phyloP scores from a whole-genome alignment of 1,284 basidiomycete species.

The Tylopilus microsporus region DNA sequence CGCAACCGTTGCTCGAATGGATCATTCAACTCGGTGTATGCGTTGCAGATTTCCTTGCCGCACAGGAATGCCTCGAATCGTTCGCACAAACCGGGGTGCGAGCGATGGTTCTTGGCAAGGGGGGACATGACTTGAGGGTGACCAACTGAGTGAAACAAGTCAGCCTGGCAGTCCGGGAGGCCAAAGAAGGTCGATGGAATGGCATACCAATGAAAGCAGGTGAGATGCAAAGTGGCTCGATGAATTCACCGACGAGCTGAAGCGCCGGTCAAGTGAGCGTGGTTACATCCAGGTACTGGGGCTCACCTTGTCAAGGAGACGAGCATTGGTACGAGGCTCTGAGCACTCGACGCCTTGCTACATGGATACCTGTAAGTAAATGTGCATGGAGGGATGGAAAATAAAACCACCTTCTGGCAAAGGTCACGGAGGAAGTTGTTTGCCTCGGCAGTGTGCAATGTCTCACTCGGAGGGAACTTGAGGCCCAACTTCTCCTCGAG shows the following conservation, averaged over 20 bases:
- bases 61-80: conserved; percentile 99
- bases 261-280: conserved; percentile 3
- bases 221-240: conserved; percentile 94
- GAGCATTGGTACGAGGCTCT: conserved; percentile 93
- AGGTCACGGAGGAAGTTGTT: conserved; percentile 87
- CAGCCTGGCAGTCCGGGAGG: background rate
- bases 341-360: conserved; percentile 97
- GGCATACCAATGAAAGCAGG: conserved; percentile 86
- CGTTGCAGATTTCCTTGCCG: conserved; percentile 97
- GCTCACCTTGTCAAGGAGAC: conserved; percentile 87
- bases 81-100: conserved; percentile 91
- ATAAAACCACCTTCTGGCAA: conserved; percentile 64
- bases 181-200: background rate
- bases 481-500: conserved; percentile 90
- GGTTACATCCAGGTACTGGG: background rate
- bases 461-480: conserved; percentile 91
- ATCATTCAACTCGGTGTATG: conserved; percentile 98
- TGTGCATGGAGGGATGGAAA: background rate
- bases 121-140: conserved; percentile 99
- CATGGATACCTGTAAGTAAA: conserved; percentile 25
- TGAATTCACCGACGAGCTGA: conserved; percentile 93
- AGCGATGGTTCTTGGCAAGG: conserved; percentile 93
- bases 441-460: conserved; percentile 83
- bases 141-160: conserved; percentile 60
- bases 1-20: conserved; percentile 93